Evolutionary conservation across 345 rosid genomes (phyloP).

Genomic region (Citrus hindsii): DNA sequence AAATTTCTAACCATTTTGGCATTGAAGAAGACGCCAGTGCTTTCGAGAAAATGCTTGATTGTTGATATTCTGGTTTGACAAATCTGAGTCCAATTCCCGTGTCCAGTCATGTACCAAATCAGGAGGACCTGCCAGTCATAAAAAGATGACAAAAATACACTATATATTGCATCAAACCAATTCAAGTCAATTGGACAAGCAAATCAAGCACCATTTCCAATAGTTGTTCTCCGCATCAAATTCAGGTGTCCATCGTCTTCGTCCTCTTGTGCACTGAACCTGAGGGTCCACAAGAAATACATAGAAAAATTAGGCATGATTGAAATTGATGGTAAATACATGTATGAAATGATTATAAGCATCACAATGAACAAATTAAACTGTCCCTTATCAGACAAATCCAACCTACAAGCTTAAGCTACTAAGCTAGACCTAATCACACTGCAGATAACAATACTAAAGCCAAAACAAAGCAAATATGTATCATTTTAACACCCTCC

Average conservation of each 20-base stretch:
- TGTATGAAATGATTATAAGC: background rate
- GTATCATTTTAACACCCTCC: background rate
- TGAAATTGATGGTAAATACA: background rate
- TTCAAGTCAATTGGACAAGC: slow-evolving; percentile 11
- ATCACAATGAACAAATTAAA: background rate
- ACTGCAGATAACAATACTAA: background rate
- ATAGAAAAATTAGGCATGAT: background rate
- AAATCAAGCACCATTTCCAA: slow-evolving; percentile 77
- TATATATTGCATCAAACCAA: slow-evolving; percentile 18
- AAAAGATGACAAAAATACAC: slow-evolving; percentile 23
- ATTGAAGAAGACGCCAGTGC: slow-evolving; percentile 99
- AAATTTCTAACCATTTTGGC: slow-evolving; percentile 80
- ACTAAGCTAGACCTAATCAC: background rate
- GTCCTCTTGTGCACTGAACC: slow-evolving; percentile 89
- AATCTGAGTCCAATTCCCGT: slow-evolving; percentile 65
- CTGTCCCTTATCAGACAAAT: background rate
- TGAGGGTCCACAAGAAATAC: slow-evolving; percentile 18
- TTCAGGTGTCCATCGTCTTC: slow-evolving; percentile 61
- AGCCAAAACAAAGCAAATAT: background rate
- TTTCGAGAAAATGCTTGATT: slow-evolving; percentile 94
- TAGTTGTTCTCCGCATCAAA: slow-evolving; percentile 80
- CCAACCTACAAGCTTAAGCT: background rate
- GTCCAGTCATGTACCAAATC: slow-evolving; percentile 91
- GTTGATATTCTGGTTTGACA: slow-evolving; percentile 64
- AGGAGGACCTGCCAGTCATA: slow-evolving; percentile 67